phyloP scores from a whole-genome alignment of 148 eudicot species.

The Dianthus caryophyllus region DNA sequence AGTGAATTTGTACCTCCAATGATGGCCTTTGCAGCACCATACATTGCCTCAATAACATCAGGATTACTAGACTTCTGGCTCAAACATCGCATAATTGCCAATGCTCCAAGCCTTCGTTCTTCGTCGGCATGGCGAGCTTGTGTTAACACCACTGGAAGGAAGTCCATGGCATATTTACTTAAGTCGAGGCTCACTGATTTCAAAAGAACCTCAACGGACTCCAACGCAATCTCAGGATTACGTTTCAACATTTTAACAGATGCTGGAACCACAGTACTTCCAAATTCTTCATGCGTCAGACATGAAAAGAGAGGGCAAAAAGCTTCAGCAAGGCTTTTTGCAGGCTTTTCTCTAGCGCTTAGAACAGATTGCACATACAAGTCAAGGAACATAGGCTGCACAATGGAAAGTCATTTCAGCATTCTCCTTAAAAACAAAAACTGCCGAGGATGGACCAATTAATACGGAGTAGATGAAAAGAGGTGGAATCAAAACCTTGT shows the following conservation, averaged over 20 bases:
- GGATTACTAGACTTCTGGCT: constrained; percentile 92
- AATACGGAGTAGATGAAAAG: neutral
- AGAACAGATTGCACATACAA: constrained; percentile 72
- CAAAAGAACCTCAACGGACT: constrained; percentile 68
- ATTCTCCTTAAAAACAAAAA: constrained; percentile 9
- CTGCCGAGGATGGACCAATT: neutral
- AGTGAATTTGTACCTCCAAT: constrained; percentile 58
- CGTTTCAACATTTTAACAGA: constrained; percentile 93
- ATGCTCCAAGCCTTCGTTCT: constrained; percentile 67
- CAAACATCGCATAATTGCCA: constrained; percentile 64
- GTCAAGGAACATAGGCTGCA: constrained; percentile 74
- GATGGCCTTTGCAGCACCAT: constrained; percentile 60
- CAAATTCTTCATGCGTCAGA: constrained; percentile 82
- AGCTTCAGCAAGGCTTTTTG: constrained; percentile 69
- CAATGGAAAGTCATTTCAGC: constrained; percentile 19
- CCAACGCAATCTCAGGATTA: constrained; percentile 89
- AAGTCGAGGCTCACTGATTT: constrained; percentile 70
- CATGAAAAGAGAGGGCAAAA: constrained; percentile 59
- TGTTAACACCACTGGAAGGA: constrained; percentile 62
- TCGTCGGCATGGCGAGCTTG: constrained; percentile 97
- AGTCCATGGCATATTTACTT: constrained; percentile 75
- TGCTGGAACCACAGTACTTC: constrained; percentile 63
- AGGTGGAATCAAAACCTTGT: constrained; percentile 46
- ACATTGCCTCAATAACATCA: constrained; percentile 73
- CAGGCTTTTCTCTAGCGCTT: constrained; percentile 72